Evolutionary conservation across 2,329 filamentous ascomycete species (phyloP), one percentile per base, ranked within the genome.

Genomic region (Aspergillus pseudoterreus): DNA sequence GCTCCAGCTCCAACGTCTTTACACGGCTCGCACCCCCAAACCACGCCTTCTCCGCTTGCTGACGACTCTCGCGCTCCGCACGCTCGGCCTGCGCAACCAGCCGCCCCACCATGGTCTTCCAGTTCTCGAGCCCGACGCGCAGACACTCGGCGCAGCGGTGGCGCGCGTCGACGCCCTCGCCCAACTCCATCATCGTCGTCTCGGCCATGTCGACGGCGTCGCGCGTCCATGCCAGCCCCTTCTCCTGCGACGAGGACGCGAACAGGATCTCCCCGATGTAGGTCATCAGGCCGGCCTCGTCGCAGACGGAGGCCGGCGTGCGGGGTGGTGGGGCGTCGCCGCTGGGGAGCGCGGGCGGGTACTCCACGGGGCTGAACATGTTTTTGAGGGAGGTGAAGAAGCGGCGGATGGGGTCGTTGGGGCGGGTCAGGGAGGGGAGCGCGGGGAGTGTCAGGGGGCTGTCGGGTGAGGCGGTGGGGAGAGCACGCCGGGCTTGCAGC

Each of bases 201-300:
- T 92, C 91, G 2, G 91, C 87, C 1, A 88, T 75, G 59, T 92
- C 87, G 30, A 95, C 90, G 22, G 87, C 91, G 56, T 96, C 90
- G 50, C 90, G 83, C 1, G 92, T 96, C 92, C 92, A 97, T 5
- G 85, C 84, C 2, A 96, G 77, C 0, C 91, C 92, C 54, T 87
- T 85, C 45, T 89, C 84, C 15, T 69, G 75, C 15, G 76, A 73
- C n/a, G 81, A 79, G 4, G 81, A 82, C 0, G 89, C 82, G 69
- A 88, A 96, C 30, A 97, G 80, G 47, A 97, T 95, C 73, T 97
- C 92, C 52, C 92, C 92, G 56, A 97, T 92, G 70, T 96, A 94
- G 21, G 91, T 81, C 78, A 90, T 91, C 12, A 96, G 73, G 0
- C 84, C 90, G 2, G 91, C 90, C 70, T 96, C 92, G 58, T 94